Conservation (phyloP, 148 eudicot species). For the Vaccinium darrowii region DNA sequence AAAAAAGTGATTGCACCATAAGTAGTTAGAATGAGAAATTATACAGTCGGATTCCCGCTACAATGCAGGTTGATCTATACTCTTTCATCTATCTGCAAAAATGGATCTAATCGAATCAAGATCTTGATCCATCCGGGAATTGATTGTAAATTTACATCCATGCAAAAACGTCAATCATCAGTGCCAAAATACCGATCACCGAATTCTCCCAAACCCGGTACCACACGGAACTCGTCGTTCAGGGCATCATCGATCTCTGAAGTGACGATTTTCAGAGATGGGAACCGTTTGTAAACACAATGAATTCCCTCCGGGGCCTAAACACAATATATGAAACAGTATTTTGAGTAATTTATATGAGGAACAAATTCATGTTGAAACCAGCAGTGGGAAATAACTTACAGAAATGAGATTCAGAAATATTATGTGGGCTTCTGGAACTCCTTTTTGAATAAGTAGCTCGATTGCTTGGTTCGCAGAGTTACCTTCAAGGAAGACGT, state of each 20-base stretch:
- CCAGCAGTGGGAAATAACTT: constrained; percentile 24
- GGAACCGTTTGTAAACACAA: constrained; percentile 79
- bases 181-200: constrained; percentile 99
- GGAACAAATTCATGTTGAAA: background rate
- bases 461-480: constrained; percentile 96
- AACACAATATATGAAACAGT: background rate
- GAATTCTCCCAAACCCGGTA: constrained; percentile 95
- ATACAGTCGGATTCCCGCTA: background rate
- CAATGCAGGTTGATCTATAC: background rate
- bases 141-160: background rate
- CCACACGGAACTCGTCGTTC: constrained; percentile 83
- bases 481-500: constrained; percentile 58
- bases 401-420: constrained; percentile 94
- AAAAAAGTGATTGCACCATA: background rate
- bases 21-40: background rate
- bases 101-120: background rate
- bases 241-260: constrained; percentile 82
- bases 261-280: constrained; percentile 84
- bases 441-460: constrained; percentile 88
- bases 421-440: constrained; percentile 91
- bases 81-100: background rate
- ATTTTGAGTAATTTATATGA: background rate
- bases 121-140: background rate
- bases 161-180: constrained; percentile 49
- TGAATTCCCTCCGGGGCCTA: constrained; percentile 96